Percentiles rank a stretch among this genome's conserved stretches.
phyloP scores from a whole-genome alignment of 106 monocot genomes.

The Dioscorea alata region DNA sequence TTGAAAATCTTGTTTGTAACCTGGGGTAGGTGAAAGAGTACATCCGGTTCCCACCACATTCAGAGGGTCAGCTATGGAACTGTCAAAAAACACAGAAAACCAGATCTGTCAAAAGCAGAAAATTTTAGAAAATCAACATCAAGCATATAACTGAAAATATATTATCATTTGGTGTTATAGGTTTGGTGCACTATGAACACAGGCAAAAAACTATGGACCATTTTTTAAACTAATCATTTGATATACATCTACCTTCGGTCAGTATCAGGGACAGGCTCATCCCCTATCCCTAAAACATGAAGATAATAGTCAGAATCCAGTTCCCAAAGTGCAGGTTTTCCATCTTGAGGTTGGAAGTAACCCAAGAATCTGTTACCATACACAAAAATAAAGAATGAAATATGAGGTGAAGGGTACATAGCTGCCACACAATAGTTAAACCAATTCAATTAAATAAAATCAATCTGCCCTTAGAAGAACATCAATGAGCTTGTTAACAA shows the following conservation, averaged over 20 bases:
- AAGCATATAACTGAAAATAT: no score
- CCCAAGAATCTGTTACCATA: conserved; percentile 75
- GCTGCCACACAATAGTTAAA: no score
- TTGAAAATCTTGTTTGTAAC: conserved; percentile 85
- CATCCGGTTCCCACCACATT: conserved; percentile 15
- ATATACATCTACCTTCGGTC: conserved; percentile 27
- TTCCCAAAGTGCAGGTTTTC: conserved; percentile 98
- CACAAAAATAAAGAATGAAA: conserved; percentile 5
- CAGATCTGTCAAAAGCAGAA: not conserved
- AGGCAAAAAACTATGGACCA: not conserved
- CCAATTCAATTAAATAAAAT: no score
- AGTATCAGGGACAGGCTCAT: conserved; percentile 38
- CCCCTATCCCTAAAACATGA: conserved; percentile 70
- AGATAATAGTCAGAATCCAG: conserved; percentile 98
- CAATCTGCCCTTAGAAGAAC: not conserved
- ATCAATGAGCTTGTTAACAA: not conserved
- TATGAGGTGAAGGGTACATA: no score
- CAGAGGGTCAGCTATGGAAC: conserved; percentile 18
- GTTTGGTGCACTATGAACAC: not conserved
- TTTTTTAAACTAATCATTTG: no score
- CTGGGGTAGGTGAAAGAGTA: conserved; percentile 63
- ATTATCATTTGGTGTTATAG: not conserved
- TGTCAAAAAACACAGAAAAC: conserved; percentile 16
- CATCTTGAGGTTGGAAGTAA: conserved; percentile 92
- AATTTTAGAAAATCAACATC: not conserved